Evolutionary conservation across 371 early-diverging fungal genomes (phyloP), one percentile per base, ranked within the genome.

Genomic region (Apophysomyces elegans): DNA sequence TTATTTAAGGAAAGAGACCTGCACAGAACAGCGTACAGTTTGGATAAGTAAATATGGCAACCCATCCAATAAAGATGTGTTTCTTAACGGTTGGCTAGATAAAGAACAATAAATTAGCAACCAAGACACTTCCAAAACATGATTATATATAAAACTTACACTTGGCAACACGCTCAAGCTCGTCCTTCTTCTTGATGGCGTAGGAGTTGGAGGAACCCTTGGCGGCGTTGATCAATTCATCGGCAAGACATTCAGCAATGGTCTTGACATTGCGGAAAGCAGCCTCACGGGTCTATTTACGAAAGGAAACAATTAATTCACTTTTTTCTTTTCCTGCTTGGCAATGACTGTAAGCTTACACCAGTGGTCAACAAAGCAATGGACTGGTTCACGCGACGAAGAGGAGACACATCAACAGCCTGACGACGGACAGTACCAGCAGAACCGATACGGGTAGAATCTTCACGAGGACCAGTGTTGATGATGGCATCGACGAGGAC

Each of bases 181-280:
- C 99, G 86, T 99, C 99, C 96, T 99, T 99, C 96, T 99, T 99
- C 94, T 99, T 97, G 92, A 98, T 99, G 79, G 97, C 99, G 79
- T 98, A 99, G 62, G 96, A 95, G 96, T 98, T 98, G 84, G 98
- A 95, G 60, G 97, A 97, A 72, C 99, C 99, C 80, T 89, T 96
- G 76, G 96, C 94, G 68, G 99, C 99, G 88, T 97, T 98, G 90
- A 99, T 99, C 78, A 99, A 91, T 87, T 99, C 99, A 86, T 99
- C 99, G 77, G 99, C 99, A 72, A 99, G 94, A 88, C 99, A 97
- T 89, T 99, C 99, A 73, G 99, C 96, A 83, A 99, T 95, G 81
- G 97, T 98, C 94, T 99, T 99, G 86, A 72, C 74, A 66, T 74
- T 74, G 66, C 74, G 74, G 74, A 71, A 74, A 65, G 71, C 71